Evolutionary conservation across 164 flowering plant genomes (phyloP).

Genomic region (Vitis vinifera): DNA sequence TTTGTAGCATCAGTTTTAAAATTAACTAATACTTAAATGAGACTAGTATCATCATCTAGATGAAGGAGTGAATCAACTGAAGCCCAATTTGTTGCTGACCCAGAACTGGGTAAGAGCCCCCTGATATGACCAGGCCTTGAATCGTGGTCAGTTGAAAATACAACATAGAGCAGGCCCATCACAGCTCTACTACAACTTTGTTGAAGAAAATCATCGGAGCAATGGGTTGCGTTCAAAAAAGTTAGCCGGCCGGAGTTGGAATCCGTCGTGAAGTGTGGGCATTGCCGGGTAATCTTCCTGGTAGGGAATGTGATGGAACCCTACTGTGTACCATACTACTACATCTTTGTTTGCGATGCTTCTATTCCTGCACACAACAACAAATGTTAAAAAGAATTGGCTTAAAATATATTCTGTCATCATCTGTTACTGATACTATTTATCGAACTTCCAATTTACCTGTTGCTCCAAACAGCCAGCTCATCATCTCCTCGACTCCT

Average conservation of each 20-base stretch:
- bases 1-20: no score
- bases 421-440: no score
- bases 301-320: slow-evolving; percentile 63
- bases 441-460: slow-evolving; percentile 28
- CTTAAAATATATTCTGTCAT: no score
- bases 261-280: slow-evolving; percentile 53
- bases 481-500: slow-evolving; percentile 65
- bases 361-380: slow-evolving; percentile 46
- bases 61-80: no score
- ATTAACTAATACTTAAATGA: no score
- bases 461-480: slow-evolving; percentile 54
- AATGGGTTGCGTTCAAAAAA: slow-evolving; percentile 63
- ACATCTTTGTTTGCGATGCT: slow-evolving; percentile 58
- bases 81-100: no score
- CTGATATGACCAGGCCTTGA: neutral
- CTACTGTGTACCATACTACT: slow-evolving; percentile 72
- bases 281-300: slow-evolving; percentile 79
- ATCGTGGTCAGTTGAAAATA: neutral
- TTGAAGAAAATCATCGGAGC: slow-evolving; percentile 8
- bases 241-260: slow-evolving; percentile 65
- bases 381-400: no score
- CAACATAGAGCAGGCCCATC: neutral
- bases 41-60: no score
- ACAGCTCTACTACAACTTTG: no score
- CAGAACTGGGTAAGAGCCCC: no score